Evolutionary conservation across 208 protist genomes (phyloP), one percentile per base, ranked within the genome.

Genomic region (Acanthamoeba royreba): DNA sequence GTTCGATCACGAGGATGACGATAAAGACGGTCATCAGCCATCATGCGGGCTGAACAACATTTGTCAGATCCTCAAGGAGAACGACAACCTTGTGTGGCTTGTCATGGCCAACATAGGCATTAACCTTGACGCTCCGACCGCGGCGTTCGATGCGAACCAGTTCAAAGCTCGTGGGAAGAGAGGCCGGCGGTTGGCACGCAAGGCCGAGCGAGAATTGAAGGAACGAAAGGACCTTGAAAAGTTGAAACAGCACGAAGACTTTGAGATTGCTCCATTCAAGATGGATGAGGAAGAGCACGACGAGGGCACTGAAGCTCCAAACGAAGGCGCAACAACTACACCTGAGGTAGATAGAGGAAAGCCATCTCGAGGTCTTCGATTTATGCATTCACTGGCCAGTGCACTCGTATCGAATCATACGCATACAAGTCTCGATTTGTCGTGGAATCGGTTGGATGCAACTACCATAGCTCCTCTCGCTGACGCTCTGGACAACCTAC

Each of bases 381-480:
- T 83, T 45, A 83, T 83, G 72, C 22, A 15, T 1, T 47, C 72
- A 1, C 43, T 83, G 25, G 46, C 72, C 3, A 19, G 72, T 3
- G 38, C 72, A 2, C 19, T 83, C n/a, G 25, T 28, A 2, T 45
- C 43, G 43, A 83, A 83, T 45, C n/a, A n/a, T n/a, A 83, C 8
- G 43, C 42, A 53, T n/a, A 83, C 72, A 4, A 83, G 72, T 45
- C 72, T 83, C 72, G 72, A 83, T 28, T 45, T 83, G 42, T 83
- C 72, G 43, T 83, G 72, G 72, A 83, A 83, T n/a, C 72, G 72
- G 3, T n/a, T 83, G 72, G 72, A 83, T 45, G 72, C 72, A 9
- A 9, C 43, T 15, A 52, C 72, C n/a, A 66, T 89, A 17, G 81
- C 47, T 13, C 49, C 81, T 8, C 81, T 89, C 28, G 46, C 81